Conservation (phyloP, 2,329 filamentous ascomycete species). For the Septoria petroselini region DNA sequence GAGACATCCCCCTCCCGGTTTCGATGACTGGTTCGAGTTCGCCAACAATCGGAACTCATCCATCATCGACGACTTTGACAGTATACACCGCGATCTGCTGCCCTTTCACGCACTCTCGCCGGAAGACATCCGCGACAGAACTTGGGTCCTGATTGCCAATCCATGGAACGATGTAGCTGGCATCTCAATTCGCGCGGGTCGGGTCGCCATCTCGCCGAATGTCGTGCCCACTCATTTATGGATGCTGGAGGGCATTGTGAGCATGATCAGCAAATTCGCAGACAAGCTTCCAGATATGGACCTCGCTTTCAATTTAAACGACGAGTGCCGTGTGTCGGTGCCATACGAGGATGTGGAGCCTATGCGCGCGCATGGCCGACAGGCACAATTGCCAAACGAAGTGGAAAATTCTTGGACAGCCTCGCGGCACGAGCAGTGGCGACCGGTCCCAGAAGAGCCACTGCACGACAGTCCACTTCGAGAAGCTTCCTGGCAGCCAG, state of each 20-base stretch:
- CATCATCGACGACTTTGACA: conserved; percentile 60
- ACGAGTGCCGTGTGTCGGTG: conserved; percentile 57
- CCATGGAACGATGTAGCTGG: conserved; percentile 56
- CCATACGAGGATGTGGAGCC: conserved; percentile 46
- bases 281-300: conserved; percentile 61
- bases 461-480: conserved; percentile 31
- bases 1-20: conserved; percentile 57
- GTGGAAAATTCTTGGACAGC: conserved; percentile 38
- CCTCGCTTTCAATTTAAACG: conserved; percentile 61
- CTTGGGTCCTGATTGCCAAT: conserved; percentile 52
- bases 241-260: conserved; percentile 55
- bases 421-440: conserved; percentile 42
- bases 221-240: conserved; percentile 56
- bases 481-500: conserved; percentile 40
- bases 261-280: conserved; percentile 55
- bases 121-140: conserved; percentile 51
- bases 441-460: conserved; percentile 33
- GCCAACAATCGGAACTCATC: conserved; percentile 51
- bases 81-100: conserved; percentile 55
- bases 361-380: conserved; percentile 33
- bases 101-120: conserved; percentile 56
- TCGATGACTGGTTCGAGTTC: conserved; percentile 59
- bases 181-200: conserved; percentile 55
- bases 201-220: conserved; percentile 49
- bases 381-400: conserved; percentile 1